A percentile compares a stretch with the other conserved stretches of the same genome.
These are phyloP conservation scores for Pythium chondricola DNA, from an alignment of 352 stramenopile species.

Conservation along the genomic window DNA sequence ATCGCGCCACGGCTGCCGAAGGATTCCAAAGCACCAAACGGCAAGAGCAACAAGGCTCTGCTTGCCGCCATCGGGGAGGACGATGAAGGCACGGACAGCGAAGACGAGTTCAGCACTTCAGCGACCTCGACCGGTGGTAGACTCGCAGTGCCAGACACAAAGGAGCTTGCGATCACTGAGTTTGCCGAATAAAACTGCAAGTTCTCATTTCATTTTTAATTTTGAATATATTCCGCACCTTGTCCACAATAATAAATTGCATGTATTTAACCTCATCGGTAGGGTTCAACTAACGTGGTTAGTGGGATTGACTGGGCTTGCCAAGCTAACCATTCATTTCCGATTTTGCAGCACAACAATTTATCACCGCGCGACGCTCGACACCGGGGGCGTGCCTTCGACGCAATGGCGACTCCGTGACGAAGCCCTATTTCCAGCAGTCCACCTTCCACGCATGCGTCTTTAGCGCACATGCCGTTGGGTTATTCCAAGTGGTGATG, in stretches of 20 bases:
- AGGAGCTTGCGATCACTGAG: slow-evolving; percentile 65
- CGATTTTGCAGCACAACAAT: no score
- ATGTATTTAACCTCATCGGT: neutral
- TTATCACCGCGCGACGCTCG: no score
- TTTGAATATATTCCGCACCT: no score
- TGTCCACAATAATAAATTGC: neutral
- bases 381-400: no score
- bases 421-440: slow-evolving; percentile 64
- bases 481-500: slow-evolving; percentile 32
- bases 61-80: slow-evolving; percentile 24
- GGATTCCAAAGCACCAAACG: slow-evolving; percentile 13
- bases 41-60: slow-evolving; percentile 3
- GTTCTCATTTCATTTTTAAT: no score
- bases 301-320: neutral
- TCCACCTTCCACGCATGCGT: slow-evolving; percentile 24
- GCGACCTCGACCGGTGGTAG: slow-evolving; percentile 4
- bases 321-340: neutral
- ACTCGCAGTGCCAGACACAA: slow-evolving; percentile 45
- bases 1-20: slow-evolving; percentile 41
- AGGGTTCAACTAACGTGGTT: no score
- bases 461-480: slow-evolving; percentile 1
- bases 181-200: slow-evolving; percentile 51
- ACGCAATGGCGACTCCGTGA: no score
- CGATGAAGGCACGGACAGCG: slow-evolving; percentile 15
- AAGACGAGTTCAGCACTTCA: slow-evolving; percentile 14